Percentiles rank a stretch among this genome's conserved stretches.
phyloP scores from a whole-genome alignment of 1,284 basidiomycete species.

The Leucocoprinus gongylophorus region DNA sequence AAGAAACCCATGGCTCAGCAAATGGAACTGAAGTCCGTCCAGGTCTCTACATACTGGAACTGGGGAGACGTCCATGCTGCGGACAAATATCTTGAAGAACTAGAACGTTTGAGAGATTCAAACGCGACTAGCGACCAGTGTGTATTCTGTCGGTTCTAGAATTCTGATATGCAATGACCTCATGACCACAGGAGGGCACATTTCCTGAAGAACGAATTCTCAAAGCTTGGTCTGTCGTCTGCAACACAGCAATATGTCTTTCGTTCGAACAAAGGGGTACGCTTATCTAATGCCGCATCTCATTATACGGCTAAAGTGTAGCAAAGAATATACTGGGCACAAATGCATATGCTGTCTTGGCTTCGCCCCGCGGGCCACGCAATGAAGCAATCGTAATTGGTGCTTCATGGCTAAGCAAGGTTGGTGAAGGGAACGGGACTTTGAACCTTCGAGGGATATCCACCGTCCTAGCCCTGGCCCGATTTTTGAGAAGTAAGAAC shows the following conservation, averaged over 20 bases:
- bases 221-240: conserved; percentile 60
- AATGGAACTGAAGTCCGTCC: not conserved
- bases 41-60: conserved; percentile 85
- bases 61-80: conserved; percentile 86
- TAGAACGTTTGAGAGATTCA: conserved; percentile 56
- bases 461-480: conserved; percentile 74
- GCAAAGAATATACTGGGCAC: conserved; percentile 42
- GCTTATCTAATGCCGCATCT: conserved; percentile 15
- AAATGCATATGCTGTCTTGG: conserved; percentile 79
- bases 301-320: conserved; percentile 1
- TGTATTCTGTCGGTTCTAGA: conserved; percentile 27
- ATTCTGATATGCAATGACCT: conserved; percentile 10
- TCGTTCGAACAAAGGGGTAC: conserved; percentile 38
- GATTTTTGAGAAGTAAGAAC: conserved; percentile 70
- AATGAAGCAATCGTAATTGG: conserved; percentile 87
- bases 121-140: conserved; percentile 69
- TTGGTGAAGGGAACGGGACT: conserved; percentile 46
- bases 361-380: conserved; percentile 82
- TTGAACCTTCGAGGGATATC: conserved; percentile 86
- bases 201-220: conserved; percentile 54
- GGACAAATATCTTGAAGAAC: conserved; percentile 64
- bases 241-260: conserved; percentile 67
- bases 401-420: conserved; percentile 79
- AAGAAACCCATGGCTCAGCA: not conserved
- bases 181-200: conserved; percentile 47